Evolutionary conservation across 2,329 filamentous ascomycete species (phyloP), one percentile per base, ranked within the genome.

Genomic region (Pseudocercospora macadamiae): DNA sequence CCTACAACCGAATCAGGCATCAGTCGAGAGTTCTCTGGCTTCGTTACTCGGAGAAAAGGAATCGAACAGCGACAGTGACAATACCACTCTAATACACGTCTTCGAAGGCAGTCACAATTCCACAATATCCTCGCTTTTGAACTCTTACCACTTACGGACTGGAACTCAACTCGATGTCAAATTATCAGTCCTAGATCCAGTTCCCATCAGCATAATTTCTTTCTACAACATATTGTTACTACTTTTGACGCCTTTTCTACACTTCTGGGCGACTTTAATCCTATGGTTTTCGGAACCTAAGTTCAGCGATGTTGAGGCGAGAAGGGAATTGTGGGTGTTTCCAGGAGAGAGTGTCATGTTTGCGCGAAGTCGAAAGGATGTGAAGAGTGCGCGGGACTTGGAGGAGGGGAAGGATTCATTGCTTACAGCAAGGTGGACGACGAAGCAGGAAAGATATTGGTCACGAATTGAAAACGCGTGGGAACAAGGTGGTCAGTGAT

Each of bases 361-460:
- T 52, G 63, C 66, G 2, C 70, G 67, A 64, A 56, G 63, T 28
- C 51, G 26, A 36, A 12, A 1, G 23, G 32, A 12, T n/a, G n/a
- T n/a, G n/a, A n/a, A n/a, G n/a, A n/a, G n/a, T n/a, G n/a, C n/a
- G n/a, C n/a, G n/a, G n/a, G 59, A 64, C 14, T 58, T 59, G n/a
- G 61, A 63, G 3, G 62, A 65, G 42, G 52, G 69, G 3, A 49
- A 64, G 7, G 65, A 70, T 63, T 61, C 32, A 52, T 51, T 5
- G 61, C 69, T 2, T 63, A 63, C 47, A 54, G 66, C 6, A 10
- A 36, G 54, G 25, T 69, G 67, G 69, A 68, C 58, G 2, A 57
- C 59, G 4, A 61, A 70, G 56, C 66, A 71, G 57, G 68, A 70
- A 57, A 57, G 69, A 32, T 70, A 69, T 52, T 71, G 69, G 68